Evolutionary conservation across 257 asterid species (phyloP).

Genomic region (Asclepias syriaca): DNA sequence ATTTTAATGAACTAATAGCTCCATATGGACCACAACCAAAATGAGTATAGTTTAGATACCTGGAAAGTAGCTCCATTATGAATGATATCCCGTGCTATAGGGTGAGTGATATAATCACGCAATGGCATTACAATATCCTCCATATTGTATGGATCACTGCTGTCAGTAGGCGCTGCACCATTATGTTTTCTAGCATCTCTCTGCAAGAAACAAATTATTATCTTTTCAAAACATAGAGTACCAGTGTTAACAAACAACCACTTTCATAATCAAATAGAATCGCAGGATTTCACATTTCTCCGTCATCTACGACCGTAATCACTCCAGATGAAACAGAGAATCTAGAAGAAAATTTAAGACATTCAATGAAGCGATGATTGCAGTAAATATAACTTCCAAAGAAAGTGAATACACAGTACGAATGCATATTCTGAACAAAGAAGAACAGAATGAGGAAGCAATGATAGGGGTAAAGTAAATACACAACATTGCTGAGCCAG

Average conservation of each 20-base stretch:
- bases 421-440: not conserved
- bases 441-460: not conserved
- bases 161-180: conserved; percentile 32
- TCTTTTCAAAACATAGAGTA: not conserved
- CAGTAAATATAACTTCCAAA: not conserved
- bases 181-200: conserved; percentile 64
- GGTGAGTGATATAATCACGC: conserved; percentile 68
- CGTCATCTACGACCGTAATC: not conserved
- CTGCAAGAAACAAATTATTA: conserved; percentile 35
- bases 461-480: not conserved
- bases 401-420: not conserved
- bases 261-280: not conserved
- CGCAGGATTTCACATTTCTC: conserved; percentile 1
- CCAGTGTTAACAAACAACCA: not conserved
- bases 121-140: conserved; percentile 77
- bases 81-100: conserved; percentile 71
- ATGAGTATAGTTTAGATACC: conserved; percentile 30
- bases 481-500: not conserved
- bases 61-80: conserved; percentile 98
- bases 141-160: conserved; percentile 66
- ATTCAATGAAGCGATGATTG: not conserved
- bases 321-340: not conserved
- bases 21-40: not conserved
- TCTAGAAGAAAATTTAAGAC: not conserved
- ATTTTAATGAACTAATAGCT: not conserved